Conservation (phyloP, 2,329 filamentous ascomycete species). For the Pezicula rhizophila region DNA sequence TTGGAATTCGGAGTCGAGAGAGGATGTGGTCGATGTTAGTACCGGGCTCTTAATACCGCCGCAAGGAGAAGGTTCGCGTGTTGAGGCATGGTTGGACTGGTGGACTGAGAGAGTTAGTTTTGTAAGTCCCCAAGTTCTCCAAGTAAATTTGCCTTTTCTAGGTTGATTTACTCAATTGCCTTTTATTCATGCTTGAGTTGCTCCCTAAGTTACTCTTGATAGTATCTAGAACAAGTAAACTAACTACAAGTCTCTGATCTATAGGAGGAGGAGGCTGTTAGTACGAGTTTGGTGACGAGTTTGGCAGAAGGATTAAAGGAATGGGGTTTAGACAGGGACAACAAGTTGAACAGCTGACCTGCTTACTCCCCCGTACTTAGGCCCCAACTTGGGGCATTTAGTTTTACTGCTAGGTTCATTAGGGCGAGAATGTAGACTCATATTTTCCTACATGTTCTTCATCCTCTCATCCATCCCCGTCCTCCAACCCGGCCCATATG, state of each 20-base stretch:
- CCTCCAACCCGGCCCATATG: slow-evolving; percentile 58
- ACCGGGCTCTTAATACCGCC: slow-evolving; percentile 44
- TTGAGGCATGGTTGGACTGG: slow-evolving; percentile 58
- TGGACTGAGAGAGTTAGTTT: slow-evolving; percentile 52
- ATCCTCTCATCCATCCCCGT: slow-evolving; percentile 47
- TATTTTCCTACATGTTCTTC: slow-evolving; percentile 5
- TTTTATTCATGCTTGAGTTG: too few relatives aligned
- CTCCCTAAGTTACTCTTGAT: too few relatives aligned
- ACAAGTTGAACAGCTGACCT: neutral
- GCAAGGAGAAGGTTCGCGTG: slow-evolving; percentile 44
- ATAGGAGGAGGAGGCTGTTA: slow-evolving; percentile 16
- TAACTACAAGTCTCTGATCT: too few relatives aligned
- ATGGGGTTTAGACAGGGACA: slow-evolving; percentile 6
- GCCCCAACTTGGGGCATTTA: too few relatives aligned
- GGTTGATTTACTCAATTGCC: too few relatives aligned
- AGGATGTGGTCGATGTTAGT: slow-evolving; percentile 57
- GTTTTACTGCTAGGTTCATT: too few relatives aligned
- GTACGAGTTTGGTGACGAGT: slow-evolving; percentile 14
- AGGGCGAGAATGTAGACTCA: too few relatives aligned
- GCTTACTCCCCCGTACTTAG: too few relatives aligned
- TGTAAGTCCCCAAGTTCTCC: slow-evolving; percentile 5
- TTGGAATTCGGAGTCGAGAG: slow-evolving; percentile 48
- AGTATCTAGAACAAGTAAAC: too few relatives aligned
- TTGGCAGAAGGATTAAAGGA: slow-evolving; percentile 17
- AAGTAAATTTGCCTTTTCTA: too few relatives aligned